These are phyloP conservation scores for Porcisia hertigi DNA, from an alignment of 208 protist genomes.

Conservation along the genomic window DNA sequence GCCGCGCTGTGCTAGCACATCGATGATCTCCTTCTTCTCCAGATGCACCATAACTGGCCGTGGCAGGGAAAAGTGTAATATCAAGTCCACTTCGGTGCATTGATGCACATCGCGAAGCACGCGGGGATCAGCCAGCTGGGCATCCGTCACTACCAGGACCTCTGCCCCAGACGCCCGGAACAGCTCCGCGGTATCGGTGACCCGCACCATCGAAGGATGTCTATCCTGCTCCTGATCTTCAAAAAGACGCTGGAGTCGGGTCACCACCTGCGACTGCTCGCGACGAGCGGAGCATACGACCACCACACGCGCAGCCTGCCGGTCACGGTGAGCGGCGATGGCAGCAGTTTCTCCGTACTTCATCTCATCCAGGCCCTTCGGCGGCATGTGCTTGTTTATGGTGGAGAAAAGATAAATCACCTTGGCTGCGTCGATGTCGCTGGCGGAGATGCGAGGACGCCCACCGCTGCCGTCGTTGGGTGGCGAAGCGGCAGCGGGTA, in stretches of 20 bases:
- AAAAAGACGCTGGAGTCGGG: conserved; percentile 31
- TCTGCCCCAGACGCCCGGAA: conserved; percentile 45
- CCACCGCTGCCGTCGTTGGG: neutral
- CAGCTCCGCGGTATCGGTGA: conserved; percentile 34
- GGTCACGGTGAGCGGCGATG: neutral
- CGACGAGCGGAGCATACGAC: conserved; percentile 52
- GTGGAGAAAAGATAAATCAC: conserved; percentile 23
- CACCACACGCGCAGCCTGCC: conserved; percentile 35
- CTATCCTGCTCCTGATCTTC: conserved; percentile 20
- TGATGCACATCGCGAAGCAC: conserved; percentile 30
- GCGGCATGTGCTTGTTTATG: conserved; percentile 27
- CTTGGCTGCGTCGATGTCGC: conserved; percentile 51
- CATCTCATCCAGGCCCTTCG: neutral
- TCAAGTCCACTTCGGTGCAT: conserved; percentile 25
- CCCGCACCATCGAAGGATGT: conserved; percentile 24
- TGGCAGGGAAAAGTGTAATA: conserved; percentile 68
- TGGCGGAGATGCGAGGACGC: conserved; percentile 27
- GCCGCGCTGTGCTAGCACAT: conserved; percentile 40
- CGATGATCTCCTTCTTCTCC: conserved; percentile 44
- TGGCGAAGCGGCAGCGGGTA: neutral
- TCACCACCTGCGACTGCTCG: conserved; percentile 59
- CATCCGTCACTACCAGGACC: conserved; percentile 55
- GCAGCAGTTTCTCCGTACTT: neutral
- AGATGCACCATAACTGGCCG: conserved; percentile 41
- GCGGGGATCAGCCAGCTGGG: conserved; percentile 45